A percentile compares a stretch with the other conserved stretches of the same genome.
These are phyloP conservation scores for Paradendryphiella salina DNA, from an alignment of 2,329 filamentous ascomycete genomes.

Conservation along the genomic window DNA sequence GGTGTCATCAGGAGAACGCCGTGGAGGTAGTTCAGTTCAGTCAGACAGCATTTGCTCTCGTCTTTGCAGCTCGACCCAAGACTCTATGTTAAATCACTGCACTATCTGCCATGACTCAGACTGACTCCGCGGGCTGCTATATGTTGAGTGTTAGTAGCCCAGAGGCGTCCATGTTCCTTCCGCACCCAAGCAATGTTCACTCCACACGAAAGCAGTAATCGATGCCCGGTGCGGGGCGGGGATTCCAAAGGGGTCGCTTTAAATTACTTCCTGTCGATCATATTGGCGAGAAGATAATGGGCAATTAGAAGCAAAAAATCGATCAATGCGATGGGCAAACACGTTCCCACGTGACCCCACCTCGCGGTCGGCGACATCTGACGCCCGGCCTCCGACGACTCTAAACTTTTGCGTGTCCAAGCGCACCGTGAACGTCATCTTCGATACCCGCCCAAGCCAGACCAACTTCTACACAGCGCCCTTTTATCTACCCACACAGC, in stretches of 20 bases:
- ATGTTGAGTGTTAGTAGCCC: too few species aligned
- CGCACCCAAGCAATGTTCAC: not conserved
- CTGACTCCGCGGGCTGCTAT: too few species aligned
- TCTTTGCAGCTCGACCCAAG: too few species aligned
- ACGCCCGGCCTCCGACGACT: slow-evolving; percentile 7
- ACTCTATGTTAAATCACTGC: too few species aligned
- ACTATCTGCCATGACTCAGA: too few species aligned
- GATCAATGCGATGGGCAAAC: not conserved
- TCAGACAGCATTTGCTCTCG: too few species aligned
- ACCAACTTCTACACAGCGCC: slow-evolving; percentile 6
- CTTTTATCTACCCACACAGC: not conserved
- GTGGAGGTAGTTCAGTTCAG: too few species aligned
- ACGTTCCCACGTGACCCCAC: slow-evolving; percentile 6
- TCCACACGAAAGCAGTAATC: not conserved
- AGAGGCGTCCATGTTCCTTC: too few species aligned
- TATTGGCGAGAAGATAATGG: not conserved
- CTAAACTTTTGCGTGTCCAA: slow-evolving; percentile 14
- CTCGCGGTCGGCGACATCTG: slow-evolving; percentile 1
- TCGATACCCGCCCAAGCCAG: slow-evolving; percentile 1
- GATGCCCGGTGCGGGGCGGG: too few species aligned
- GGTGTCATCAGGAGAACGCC: too few species aligned
- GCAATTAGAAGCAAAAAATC: slow-evolving; percentile 1
- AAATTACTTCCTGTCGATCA: not conserved
- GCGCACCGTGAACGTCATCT: slow-evolving; percentile 8
- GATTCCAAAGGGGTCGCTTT: not conserved